Evolutionary conservation across 2,329 filamentous ascomycete genomes (phyloP), one percentile per base, ranked within the genome.

Genomic region (Mariannaea sp.): DNA sequence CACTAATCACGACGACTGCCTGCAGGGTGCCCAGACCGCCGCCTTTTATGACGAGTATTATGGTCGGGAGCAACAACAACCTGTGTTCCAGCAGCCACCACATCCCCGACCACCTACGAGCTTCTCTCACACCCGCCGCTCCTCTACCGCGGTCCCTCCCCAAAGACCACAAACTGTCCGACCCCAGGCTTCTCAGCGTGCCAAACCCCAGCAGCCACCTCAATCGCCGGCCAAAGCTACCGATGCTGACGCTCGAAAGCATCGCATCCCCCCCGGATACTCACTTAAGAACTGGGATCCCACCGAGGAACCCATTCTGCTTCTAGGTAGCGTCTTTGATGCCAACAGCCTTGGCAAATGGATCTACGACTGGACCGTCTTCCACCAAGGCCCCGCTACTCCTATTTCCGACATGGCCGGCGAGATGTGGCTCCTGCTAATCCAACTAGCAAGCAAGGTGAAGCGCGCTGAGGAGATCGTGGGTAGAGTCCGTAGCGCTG

Each of bases 331-430:
- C 69, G 94, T 97, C 51, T 97, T 97, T 69, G 94, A 97, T 70
- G 90, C 93, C 68, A 97, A 97, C 81, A 96, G 91, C 20, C 82
- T 99, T 24, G 94, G 94, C 68, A 97, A 97, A 76, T 99, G 94
- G 94, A 95, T 99, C 69, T 99, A 96, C 75, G 94, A 97, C 80
- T 99, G 94, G 94, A 97, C 94, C 14, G 90, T 97, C 59, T 96
- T 90, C 77, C 87, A 88, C 71, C 87, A 95, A 63, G 90, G 90
- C 30, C 84, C 91, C 12, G 83, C 84, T 33, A 91, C 89, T 9
- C 90, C 92, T 44, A 90, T 97, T 68, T 85, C 92, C 47, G 92
- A 97, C 61, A 87, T 96, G 73, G 92, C 94, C 2, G 94, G 93
- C 63, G 92, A 97, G 68, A 81, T 99, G 49, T 99, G 94, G 94